Evolutionary conservation across 2,329 filamentous ascomycete species (phyloP).

Genomic region (Colletotrichum gigasporum): DNA sequence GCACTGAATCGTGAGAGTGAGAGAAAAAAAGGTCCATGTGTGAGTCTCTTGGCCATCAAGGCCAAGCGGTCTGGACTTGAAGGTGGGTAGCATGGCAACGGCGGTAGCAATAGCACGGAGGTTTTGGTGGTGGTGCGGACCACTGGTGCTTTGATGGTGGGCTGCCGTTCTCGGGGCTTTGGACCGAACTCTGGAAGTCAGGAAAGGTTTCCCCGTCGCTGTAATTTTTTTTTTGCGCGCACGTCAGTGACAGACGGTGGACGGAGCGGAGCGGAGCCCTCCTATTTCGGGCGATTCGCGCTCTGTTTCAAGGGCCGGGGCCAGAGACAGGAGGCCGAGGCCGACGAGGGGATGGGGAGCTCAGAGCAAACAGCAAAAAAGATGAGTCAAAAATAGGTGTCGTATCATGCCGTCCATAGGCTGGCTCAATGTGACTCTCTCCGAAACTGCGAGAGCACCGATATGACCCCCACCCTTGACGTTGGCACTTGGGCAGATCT

Average conservation of each 20-base stretch:
- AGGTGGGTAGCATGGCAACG: conserved; percentile 13
- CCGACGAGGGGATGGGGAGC: background rate
- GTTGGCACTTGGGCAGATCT: conserved; percentile 23
- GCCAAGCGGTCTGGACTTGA: background rate
- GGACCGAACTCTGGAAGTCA: conserved; percentile 12
- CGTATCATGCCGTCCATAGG: conserved; percentile 4
- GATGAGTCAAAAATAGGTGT: conserved; percentile 29
- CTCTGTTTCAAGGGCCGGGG: conserved; percentile 27
- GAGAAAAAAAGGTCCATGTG: background rate
- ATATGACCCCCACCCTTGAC: conserved; percentile 24
- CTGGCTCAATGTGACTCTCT: background rate
- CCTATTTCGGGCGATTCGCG: conserved; percentile 29
- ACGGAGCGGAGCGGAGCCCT: conserved; percentile 29
- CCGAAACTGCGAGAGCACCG: conserved; percentile 28
- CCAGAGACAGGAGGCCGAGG: conserved; percentile 20
- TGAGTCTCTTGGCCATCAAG: background rate
- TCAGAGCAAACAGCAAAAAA: background rate
- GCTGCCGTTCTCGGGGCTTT: conserved; percentile 3
- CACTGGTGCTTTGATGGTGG: conserved; percentile 8
- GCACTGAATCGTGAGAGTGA: background rate
- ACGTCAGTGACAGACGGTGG: conserved; percentile 1
- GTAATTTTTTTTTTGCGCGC: background rate
- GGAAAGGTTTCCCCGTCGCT: background rate
- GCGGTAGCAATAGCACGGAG: background rate
- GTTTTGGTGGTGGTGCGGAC: conserved; percentile 5